Percentiles rank a stretch among this genome's conserved stretches.
These are phyloP conservation scores for Crataegus laevigata DNA, from an alignment of 306 rosid genomes.

Conservation along the genomic window DNA sequence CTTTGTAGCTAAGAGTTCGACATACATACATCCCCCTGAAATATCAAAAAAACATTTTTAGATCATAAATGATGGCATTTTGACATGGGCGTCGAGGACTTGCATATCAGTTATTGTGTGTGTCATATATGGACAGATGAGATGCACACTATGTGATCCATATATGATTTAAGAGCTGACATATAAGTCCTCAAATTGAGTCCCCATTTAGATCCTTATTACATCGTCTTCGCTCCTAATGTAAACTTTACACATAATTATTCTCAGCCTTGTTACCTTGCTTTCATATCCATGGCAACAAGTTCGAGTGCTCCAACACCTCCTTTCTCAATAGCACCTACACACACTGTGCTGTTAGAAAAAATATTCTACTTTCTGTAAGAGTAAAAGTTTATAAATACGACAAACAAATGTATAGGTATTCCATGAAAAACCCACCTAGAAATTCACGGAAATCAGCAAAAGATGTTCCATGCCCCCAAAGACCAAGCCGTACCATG, in stretches of 20 bases:
- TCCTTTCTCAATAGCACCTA: constrained; percentile 91
- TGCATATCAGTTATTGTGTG: not conserved
- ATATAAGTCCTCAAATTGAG: not conserved
- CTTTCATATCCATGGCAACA: constrained; percentile 99
- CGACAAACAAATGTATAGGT: not conserved
- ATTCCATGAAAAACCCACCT: constrained; percentile 33
- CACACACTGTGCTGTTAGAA: constrained; percentile 14
- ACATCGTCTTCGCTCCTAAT: not conserved
- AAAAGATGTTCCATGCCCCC: constrained; percentile 94
- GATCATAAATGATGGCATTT: not conserved
- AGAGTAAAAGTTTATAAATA: not conserved
- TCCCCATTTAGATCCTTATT: not conserved
- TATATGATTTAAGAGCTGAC: not conserved
- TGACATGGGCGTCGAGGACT: not conserved
- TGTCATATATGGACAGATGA: not conserved
- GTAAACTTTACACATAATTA: not conserved
- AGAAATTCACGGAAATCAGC: constrained; percentile 81
- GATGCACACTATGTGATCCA: not conserved
- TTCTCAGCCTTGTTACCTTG: constrained; percentile 52
- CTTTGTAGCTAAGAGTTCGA: constrained; percentile 91
- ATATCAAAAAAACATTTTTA: constrained; percentile 4
- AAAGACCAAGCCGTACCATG: constrained; percentile 98
- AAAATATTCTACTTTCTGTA: not conserved
- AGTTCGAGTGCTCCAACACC: constrained; percentile 99
- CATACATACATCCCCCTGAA: constrained; percentile 97